phyloP scores from a whole-genome alignment of 2,329 filamentous ascomycete genomes.

The Ceratocystis alfenasii region DNA sequence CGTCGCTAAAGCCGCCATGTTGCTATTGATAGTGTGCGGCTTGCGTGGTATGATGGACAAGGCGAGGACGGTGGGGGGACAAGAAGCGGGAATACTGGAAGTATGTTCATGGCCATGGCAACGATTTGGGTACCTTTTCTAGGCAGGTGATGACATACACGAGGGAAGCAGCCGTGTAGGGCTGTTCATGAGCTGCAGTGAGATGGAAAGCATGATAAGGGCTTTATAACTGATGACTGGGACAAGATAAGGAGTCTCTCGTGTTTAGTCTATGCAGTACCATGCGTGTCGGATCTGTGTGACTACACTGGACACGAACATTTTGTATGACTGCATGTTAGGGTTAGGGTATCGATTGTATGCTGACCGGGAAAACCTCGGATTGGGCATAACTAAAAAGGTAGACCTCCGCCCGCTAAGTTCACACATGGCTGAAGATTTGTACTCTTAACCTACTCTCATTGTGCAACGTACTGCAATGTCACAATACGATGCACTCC shows the following conservation, averaged over 20 bases:
- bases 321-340: not conserved
- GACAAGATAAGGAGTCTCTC: not conserved
- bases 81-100: not conserved
- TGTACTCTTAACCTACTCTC: not conserved
- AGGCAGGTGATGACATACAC: too few species aligned
- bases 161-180: too few species aligned
- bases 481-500: slow-evolving; percentile 27
- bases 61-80: not conserved
- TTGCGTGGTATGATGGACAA: slow-evolving; percentile 20
- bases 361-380: not conserved
- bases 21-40: slow-evolving; percentile 18
- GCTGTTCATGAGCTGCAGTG: too few species aligned
- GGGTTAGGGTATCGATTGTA: not conserved
- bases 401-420: too few species aligned
- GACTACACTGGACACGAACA: not conserved
- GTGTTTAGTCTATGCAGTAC: not conserved
- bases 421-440: not conserved
- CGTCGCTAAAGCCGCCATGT: not conserved
- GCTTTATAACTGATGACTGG: not conserved
- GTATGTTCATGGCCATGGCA: not conserved
- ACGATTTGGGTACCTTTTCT: not conserved
- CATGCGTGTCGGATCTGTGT: not conserved
- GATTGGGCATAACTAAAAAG: not conserved
- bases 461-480: not conserved
- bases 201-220: not conserved